Percentiles rank a stretch among this genome's conserved stretches.
Evolutionary conservation across 306 rosid species (phyloP).

Genomic region (Vigna mungo): DNA sequence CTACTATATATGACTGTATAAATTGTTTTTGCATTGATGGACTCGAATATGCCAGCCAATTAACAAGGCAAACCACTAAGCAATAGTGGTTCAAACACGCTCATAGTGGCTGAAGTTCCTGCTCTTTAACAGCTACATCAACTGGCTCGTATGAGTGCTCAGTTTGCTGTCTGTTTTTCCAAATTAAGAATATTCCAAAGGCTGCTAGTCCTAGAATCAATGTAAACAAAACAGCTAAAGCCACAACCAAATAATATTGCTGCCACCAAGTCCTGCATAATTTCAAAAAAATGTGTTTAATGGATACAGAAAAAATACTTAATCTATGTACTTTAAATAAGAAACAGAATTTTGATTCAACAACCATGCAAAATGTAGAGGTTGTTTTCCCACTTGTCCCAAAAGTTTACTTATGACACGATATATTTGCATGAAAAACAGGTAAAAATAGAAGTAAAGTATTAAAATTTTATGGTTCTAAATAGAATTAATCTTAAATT

Average conservation of each 20-base stretch:
- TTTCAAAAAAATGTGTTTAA: constrained; percentile 34
- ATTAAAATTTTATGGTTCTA: constrained; percentile 6
- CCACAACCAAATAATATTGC: constrained; percentile 51
- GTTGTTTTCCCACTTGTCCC: not conserved
- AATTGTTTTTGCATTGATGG: constrained; percentile 28
- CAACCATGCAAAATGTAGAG: not conserved
- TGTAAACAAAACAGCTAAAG: constrained; percentile 54
- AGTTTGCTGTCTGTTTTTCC: constrained; percentile 61
- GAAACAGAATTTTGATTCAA: constrained; percentile 1
- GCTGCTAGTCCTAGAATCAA: constrained; percentile 58
- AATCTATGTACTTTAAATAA: not conserved
- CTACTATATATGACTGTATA: constrained; percentile 36
- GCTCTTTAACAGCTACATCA: constrained; percentile 67
- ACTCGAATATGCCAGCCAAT: constrained; percentile 38
- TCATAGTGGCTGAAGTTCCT: constrained; percentile 92
- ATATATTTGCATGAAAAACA: constrained; percentile 17
- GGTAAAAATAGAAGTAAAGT: constrained; percentile 12
- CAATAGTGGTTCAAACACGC: constrained; percentile 38
- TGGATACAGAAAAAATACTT: constrained; percentile 21
- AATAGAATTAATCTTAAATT: constrained; percentile 9
- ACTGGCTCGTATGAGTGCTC: constrained; percentile 77
- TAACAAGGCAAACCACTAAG: constrained; percentile 34
- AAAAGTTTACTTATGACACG: not conserved
- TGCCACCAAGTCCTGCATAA: constrained; percentile 81
- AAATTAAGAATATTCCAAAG: constrained; percentile 68